phyloP scores from a whole-genome alignment of 2,329 filamentous ascomycete species.

The Cladosporium phlei region DNA sequence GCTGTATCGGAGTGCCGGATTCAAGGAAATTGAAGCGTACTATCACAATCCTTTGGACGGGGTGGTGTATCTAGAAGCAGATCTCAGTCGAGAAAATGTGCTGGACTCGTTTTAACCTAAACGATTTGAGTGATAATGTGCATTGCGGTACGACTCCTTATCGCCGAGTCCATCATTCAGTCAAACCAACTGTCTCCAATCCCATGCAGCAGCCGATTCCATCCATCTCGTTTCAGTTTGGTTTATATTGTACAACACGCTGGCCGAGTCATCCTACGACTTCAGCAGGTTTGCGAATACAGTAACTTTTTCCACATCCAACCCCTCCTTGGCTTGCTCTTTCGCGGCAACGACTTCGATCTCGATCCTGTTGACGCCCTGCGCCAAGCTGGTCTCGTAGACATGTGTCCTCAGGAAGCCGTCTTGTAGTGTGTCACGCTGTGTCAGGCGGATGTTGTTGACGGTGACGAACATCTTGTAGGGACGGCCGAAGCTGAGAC shows the following conservation, averaged over 20 bases:
- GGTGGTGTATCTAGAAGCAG: conserved; percentile 51
- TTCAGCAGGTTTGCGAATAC: conserved; percentile 67
- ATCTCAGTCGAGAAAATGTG: no score
- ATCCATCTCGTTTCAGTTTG: no score
- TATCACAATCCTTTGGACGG: conserved; percentile 53
- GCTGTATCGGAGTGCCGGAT: conserved; percentile 50
- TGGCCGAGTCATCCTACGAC: no score
- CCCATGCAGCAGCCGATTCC: no score
- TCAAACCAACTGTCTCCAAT: no score
- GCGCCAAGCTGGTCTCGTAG: conserved; percentile 68
- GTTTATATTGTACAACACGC: no score
- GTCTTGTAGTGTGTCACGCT: conserved; percentile 39
- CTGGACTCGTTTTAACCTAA: no score
- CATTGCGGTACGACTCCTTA: no score
- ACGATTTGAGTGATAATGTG: no score
- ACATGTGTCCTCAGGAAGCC: conserved; percentile 52
- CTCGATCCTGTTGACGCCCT: conserved; percentile 72
- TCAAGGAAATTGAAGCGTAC: conserved; percentile 49
- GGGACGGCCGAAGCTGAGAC: conserved; percentile 59
- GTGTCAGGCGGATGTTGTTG: conserved; percentile 59
- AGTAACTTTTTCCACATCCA: conserved; percentile 74
- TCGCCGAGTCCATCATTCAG: no score
- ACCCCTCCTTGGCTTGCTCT: conserved; percentile 29
- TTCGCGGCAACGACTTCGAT: conserved; percentile 65
- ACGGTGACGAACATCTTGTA: conserved; percentile 72